Conservation (phyloP, 2,329 filamentous ascomycete genomes). For the Arthroderma sp. region DNA sequence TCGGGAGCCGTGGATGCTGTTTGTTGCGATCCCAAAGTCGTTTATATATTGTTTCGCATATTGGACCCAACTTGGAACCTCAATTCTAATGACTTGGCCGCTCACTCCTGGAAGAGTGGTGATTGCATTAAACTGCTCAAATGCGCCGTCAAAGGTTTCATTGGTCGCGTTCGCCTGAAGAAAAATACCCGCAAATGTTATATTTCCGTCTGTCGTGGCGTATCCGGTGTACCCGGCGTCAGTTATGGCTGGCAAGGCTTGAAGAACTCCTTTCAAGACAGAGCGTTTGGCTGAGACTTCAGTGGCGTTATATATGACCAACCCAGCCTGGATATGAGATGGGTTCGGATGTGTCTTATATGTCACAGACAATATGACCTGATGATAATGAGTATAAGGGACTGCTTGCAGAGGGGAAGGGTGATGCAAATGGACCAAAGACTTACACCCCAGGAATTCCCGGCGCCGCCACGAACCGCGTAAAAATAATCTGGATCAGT, state of each 20-base stretch:
- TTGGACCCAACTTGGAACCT: constrained; percentile 18
- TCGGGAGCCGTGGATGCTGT: constrained; percentile 19
- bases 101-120: constrained; percentile 13
- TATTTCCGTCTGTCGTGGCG: constrained; percentile 4
- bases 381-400: not conserved
- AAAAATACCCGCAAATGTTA: constrained; percentile 18
- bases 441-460: constrained; percentile 16
- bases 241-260: constrained; percentile 15
- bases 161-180: constrained; percentile 19
- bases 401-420: not conserved
- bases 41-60: constrained; percentile 16
- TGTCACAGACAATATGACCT: constrained; percentile 15
- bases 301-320: constrained; percentile 18
- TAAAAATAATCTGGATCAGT: constrained; percentile 17
- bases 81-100: constrained; percentile 10
- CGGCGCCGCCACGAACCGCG: constrained; percentile 16
- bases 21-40: constrained; percentile 22
- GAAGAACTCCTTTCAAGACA: constrained; percentile 13
- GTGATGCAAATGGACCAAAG: not conserved
- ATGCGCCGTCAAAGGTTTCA: constrained; percentile 12
- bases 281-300: constrained; percentile 10
- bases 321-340: constrained; percentile 17
- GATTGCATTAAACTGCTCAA: constrained; percentile 12
- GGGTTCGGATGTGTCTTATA: constrained; percentile 17
- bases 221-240: constrained; percentile 20